A percentile compares a stretch with the other conserved stretches of the same genome.
Conservation (phyloP, 208 protist genomes). For the Acanthamoeba royreba region DNA sequence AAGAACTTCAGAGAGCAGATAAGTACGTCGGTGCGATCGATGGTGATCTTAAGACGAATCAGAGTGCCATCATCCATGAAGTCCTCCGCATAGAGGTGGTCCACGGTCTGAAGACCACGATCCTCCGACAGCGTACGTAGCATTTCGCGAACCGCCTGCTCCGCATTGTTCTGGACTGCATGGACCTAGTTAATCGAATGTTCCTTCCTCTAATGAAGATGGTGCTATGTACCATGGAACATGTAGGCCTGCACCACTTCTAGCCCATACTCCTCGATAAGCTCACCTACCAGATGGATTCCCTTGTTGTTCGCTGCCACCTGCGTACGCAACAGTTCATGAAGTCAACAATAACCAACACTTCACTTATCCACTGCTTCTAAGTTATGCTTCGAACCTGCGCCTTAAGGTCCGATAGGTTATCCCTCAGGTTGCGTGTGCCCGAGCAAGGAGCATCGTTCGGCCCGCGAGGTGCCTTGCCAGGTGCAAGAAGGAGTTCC, state of each 20-base stretch:
- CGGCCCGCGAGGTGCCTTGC: constrained; percentile 63
- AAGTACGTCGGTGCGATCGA: constrained; percentile 73
- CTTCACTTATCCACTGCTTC: background rate
- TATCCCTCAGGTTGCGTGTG: constrained; percentile 88
- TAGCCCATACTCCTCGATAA: constrained; percentile 86
- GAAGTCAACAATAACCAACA: background rate
- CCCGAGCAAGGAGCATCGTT: constrained; percentile 54
- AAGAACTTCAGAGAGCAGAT: background rate
- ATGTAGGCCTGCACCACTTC: constrained; percentile 92
- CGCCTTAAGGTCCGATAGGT: constrained; percentile 89
- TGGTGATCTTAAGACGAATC: constrained; percentile 84
- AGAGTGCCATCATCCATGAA: constrained; percentile 94
- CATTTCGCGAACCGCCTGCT: constrained; percentile 87
- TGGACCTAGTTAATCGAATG: background rate
- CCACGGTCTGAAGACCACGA: constrained; percentile 14
- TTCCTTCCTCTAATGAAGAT: background rate
- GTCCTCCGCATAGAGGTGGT: constrained; percentile 76
- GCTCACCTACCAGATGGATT: constrained; percentile 84
- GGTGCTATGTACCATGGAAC: constrained; percentile 74
- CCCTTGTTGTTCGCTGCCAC: constrained; percentile 90
- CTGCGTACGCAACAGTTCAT: background rate
- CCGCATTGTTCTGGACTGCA: constrained; percentile 82
- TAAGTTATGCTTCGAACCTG: constrained; percentile 75
- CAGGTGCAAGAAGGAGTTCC: constrained; percentile 81
- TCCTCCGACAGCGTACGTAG: constrained; percentile 76